These are phyloP conservation scores for Coemansia sp. DNA, from an alignment of 192 early-diverging fungal genomes.

Conservation along the genomic window DNA sequence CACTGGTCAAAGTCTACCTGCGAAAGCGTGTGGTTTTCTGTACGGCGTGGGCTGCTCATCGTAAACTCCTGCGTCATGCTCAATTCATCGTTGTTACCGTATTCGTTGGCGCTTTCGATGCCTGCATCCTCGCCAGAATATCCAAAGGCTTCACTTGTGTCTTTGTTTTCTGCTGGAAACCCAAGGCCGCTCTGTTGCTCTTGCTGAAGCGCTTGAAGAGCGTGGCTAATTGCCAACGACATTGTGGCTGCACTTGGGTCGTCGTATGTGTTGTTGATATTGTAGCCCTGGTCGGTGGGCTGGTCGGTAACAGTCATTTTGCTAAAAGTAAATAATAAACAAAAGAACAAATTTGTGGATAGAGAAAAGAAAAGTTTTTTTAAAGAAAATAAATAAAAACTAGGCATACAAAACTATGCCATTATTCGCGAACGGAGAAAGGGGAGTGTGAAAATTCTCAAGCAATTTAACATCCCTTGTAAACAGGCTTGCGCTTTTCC, in stretches of 20 bases:
- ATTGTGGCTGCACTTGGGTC: neutral
- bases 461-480: constrained; percentile 59
- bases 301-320: neutral
- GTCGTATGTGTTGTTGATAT: neutral
- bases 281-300: neutral
- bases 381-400: neutral
- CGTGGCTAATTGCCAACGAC: constrained; percentile 11
- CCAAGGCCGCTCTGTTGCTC: constrained; percentile 5
- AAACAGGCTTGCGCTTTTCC: constrained; percentile 81
- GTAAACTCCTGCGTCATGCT: constrained; percentile 30
- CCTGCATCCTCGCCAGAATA: neutral
- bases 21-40: constrained; percentile 19
- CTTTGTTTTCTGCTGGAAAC: neutral
- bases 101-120: constrained; percentile 2
- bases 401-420: no score
- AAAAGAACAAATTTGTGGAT: neutral
- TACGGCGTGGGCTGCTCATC: constrained; percentile 15
- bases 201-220: constrained; percentile 9
- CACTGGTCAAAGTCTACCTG: constrained; percentile 40
- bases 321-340: neutral
- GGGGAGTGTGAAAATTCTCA: neutral
- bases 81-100: neutral
- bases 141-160: neutral
- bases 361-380: neutral
- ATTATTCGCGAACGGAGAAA: neutral